Percentiles rank a stretch among this genome's conserved stretches.
Evolutionary conservation across 2,329 filamentous ascomycete species (phyloP).

Genomic region (Penicillium oxalicum): DNA sequence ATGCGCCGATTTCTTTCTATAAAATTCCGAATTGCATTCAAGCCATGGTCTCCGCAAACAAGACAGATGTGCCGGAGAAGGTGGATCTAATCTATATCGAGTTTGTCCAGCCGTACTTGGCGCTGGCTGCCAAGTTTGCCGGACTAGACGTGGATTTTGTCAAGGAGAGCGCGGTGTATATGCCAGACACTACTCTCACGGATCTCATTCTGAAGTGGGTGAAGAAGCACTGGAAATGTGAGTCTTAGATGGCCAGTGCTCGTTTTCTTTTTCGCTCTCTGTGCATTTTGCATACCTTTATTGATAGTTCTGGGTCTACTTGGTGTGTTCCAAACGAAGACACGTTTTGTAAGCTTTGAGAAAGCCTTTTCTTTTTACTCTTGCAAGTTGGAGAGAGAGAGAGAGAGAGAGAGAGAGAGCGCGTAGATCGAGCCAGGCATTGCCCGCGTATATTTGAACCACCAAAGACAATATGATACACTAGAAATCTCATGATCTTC

Average conservation of each 20-base stretch:
- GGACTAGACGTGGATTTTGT: conserved; percentile 46
- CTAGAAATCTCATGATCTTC: no score
- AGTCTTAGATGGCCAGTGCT: neutral
- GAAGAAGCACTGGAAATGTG: conserved; percentile 48
- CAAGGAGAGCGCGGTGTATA: conserved; percentile 48
- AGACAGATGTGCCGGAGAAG: conserved; percentile 53
- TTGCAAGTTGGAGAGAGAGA: no score
- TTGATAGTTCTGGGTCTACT: no score
- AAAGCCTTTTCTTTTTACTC: neutral
- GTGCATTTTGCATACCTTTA: no score
- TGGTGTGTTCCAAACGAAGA: no score
- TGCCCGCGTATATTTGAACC: neutral
- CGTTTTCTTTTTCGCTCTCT: no score
- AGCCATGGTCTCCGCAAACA: conserved; percentile 48
- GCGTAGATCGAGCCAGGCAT: neutral
- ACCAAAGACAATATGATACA: conserved; percentile 12
- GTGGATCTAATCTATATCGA: conserved; percentile 90
- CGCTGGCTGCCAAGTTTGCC: conserved; percentile 64
- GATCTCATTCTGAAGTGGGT: conserved; percentile 57
- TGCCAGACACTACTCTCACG: conserved; percentile 51
- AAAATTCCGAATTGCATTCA: conserved; percentile 78
- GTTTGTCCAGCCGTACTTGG: conserved; percentile 78
- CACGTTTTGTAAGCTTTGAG: neutral
- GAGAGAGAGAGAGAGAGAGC: neutral
- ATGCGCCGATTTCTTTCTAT: conserved; percentile 68